phyloP scores from a whole-genome alignment of 1,284 basidiomycete genomes.

The Kwoniella shivajii region DNA sequence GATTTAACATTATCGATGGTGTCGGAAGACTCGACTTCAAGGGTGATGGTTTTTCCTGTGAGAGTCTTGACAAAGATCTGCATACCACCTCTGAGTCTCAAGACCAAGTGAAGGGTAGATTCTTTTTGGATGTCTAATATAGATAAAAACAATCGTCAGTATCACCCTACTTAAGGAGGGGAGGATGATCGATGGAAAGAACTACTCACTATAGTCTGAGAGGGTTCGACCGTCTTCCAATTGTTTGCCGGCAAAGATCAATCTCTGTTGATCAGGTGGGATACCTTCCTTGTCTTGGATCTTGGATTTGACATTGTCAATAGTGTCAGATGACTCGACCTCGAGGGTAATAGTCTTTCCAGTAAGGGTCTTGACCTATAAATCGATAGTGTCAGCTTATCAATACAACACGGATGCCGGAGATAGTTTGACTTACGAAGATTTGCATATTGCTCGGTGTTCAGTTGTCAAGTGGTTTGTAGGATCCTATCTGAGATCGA shows the following conservation, averaged over 20 bases:
- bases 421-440: constrained; percentile 30
- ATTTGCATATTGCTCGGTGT: constrained; percentile 46
- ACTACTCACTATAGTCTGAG: constrained; percentile 62
- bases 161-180: too few relatives aligned
- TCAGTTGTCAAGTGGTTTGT: background rate
- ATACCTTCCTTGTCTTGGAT: constrained; percentile 62
- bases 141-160: background rate
- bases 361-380: constrained; percentile 47
- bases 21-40: constrained; percentile 64
- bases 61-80: constrained; percentile 57
- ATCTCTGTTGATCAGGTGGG: constrained; percentile 76
- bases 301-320: constrained; percentile 93
- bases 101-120: constrained; percentile 92
- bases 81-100: constrained; percentile 95
- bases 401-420: background rate
- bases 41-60: constrained; percentile 61
- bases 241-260: constrained; percentile 34
- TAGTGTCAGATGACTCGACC: constrained; percentile 70
- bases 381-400: constrained; percentile 4
- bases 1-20: constrained; percentile 94
- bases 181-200: background rate
- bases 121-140: constrained; percentile 86
- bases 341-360: constrained; percentile 61
- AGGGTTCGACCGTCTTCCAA: constrained; percentile 78
- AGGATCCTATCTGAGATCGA: background rate